Conservation (phyloP, 179 eudicot genomes). For the Carnegiea gigantea region DNA sequence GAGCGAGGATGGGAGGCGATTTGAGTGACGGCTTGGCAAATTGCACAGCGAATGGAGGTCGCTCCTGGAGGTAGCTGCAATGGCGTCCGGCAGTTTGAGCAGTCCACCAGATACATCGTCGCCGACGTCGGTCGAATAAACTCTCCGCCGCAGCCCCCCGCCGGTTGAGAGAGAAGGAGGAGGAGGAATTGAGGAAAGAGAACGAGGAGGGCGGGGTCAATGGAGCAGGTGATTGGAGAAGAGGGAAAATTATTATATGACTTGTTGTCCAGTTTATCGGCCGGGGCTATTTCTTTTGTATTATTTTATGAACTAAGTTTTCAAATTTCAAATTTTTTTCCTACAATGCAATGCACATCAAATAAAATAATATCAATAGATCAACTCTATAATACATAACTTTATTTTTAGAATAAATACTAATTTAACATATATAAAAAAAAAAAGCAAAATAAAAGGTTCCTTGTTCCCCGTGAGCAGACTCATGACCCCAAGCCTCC, state of each 20-base stretch:
- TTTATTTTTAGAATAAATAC: too few relatives aligned
- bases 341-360: too few relatives aligned
- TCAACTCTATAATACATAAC: too few relatives aligned
- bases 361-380: too few relatives aligned
- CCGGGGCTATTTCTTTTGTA: too few relatives aligned
- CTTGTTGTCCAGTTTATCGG: too few relatives aligned
- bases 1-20: constrained; percentile 71
- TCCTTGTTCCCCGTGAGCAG: too few relatives aligned
- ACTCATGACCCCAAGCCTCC: too few relatives aligned
- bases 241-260: background rate
- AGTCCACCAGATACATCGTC: constrained; percentile 75
- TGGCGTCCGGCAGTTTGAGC: constrained; percentile 76
- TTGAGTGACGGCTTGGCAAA: constrained; percentile 68
- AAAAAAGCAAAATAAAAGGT: too few relatives aligned
- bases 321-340: too few relatives aligned
- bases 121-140: background rate
- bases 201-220: background rate
- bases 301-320: too few relatives aligned
- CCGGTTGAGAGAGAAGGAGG: background rate
- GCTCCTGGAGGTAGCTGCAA: constrained; percentile 81
- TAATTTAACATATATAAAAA: too few relatives aligned
- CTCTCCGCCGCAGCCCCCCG: background rate
- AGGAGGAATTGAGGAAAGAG: background rate
- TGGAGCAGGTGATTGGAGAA: background rate
- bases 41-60: constrained; percentile 70